A percentile compares a stretch with the other conserved stretches of the same genome.
Evolutionary conservation across 164 flowering plant species (phyloP).

Genomic region (Magnolia changhungtana): DNA sequence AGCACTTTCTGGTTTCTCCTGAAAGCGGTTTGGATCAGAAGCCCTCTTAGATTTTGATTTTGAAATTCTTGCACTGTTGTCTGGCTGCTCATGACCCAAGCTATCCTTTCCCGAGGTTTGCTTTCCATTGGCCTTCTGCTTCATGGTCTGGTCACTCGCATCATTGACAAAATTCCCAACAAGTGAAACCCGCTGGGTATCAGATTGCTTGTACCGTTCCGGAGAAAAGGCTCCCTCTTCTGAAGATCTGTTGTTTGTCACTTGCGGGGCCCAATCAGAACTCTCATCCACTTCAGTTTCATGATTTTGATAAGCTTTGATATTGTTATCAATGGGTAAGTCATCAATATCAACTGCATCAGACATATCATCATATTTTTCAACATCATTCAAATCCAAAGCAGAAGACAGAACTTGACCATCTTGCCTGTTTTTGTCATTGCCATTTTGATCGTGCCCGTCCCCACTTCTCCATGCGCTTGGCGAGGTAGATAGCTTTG

Average conservation of each 20-base stretch:
- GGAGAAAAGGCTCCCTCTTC: conserved; percentile 28
- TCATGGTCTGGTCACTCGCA: not conserved
- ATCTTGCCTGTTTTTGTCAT: conserved; percentile 32
- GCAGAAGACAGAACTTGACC: conserved; percentile 20
- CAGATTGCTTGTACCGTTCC: conserved; percentile 29
- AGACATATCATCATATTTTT: conserved; percentile 9
- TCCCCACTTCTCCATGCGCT: conserved; percentile 30
- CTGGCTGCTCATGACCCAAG: conserved; percentile 35
- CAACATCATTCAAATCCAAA: conserved; percentile 1
- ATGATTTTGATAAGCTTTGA: conserved; percentile 2
- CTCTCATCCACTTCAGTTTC: conserved; percentile 35
- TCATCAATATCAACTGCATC: conserved; percentile 37
- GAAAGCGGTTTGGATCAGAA: conserved; percentile 28
- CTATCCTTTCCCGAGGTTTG: conserved; percentile 16
- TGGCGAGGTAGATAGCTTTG: conserved; percentile 28
- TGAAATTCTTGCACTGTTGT: conserved; percentile 27
- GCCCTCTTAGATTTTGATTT: conserved; percentile 51
- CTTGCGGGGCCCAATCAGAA: conserved; percentile 18
- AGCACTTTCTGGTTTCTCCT: conserved; percentile 40
- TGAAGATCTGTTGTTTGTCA: conserved; percentile 27
- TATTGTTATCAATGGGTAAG: conserved; percentile 27
- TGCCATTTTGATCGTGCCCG: conserved; percentile 27
- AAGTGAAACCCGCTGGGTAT: conserved; percentile 23
- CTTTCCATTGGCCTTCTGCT: not conserved
- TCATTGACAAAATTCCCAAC: conserved; percentile 26